phyloP scores from a whole-genome alignment of 148 eudicot species.

The Rhododendron simsii region DNA sequence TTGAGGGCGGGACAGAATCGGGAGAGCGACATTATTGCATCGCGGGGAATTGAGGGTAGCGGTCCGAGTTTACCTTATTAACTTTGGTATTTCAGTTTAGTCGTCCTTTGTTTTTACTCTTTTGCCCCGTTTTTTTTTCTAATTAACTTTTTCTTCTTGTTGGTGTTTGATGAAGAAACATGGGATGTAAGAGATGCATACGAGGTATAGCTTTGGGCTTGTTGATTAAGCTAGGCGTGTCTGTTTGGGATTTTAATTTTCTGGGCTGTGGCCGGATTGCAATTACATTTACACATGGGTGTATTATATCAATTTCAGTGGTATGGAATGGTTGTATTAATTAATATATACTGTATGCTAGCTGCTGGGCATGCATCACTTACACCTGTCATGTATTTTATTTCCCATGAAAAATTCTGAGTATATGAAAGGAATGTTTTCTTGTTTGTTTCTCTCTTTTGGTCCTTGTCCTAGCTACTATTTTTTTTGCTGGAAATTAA shows the following conservation, averaged over 20 bases:
- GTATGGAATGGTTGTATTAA: too few relatives aligned
- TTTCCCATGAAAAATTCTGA: constrained; percentile 1
- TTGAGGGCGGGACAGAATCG: constrained; percentile 36
- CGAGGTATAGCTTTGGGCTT: constrained; percentile 33
- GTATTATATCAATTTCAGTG: too few relatives aligned
- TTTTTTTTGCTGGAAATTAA: not conserved
- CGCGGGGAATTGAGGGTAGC: constrained; percentile 96
- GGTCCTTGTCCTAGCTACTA: not conserved
- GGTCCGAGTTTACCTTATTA: constrained; percentile 59
- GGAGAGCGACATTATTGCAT: constrained; percentile 73
- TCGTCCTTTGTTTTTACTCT: not conserved
- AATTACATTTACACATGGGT: too few relatives aligned
- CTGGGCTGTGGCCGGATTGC: not conserved
- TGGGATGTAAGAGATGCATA: constrained; percentile 82
- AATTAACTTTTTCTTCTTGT: not conserved
- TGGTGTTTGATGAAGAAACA: constrained; percentile 11
- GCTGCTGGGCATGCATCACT: constrained; percentile 61
- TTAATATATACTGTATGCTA: constrained; percentile 9
- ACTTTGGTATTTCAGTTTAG: constrained; percentile 4
- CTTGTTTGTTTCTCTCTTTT: not conserved
- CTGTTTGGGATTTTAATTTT: not conserved
- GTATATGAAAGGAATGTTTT: not conserved
- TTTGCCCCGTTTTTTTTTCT: not conserved
- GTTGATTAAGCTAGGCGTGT: not conserved
- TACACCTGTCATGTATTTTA: constrained; percentile 49